Evolutionary conservation across 2,329 filamentous ascomycete species (phyloP).

Genomic region (Aspergillus intermedius): DNA sequence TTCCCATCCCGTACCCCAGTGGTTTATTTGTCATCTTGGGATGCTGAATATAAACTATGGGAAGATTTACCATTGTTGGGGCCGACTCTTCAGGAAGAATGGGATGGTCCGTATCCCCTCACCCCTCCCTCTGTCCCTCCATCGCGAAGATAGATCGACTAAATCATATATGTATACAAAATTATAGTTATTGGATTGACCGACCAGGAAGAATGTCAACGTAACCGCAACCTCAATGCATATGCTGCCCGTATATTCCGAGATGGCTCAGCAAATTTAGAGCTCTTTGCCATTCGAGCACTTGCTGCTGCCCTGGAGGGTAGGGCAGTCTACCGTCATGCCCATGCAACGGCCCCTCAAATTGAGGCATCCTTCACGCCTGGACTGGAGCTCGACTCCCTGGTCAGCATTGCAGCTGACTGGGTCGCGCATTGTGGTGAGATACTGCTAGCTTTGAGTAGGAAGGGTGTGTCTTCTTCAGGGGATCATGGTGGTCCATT

Average conservation of each 20-base stretch:
- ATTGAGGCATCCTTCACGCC: too few relatives aligned
- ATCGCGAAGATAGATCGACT: background rate
- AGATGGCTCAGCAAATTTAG: too few relatives aligned
- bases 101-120: background rate
- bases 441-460: too few relatives aligned
- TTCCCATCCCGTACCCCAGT: background rate
- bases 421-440: too few relatives aligned
- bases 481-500: background rate
- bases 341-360: too few relatives aligned
- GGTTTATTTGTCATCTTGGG: background rate
- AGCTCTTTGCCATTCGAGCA: too few relatives aligned
- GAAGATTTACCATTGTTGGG: conserved; percentile 1
- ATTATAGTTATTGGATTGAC: background rate
- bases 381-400: too few relatives aligned
- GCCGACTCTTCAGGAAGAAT: background rate
- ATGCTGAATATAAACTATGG: background rate
- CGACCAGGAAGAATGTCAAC: background rate
- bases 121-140: too few relatives aligned
- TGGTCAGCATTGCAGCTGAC: too few relatives aligned
- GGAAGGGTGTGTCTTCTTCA: too few relatives aligned
- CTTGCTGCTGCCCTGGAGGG: too few relatives aligned
- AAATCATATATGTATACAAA: background rate
- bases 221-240: background rate
- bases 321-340: too few relatives aligned
- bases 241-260: background rate